Evolutionary conservation across 1,284 basidiomycete species (phyloP).

Genomic region (Pseudozyma pruni): DNA sequence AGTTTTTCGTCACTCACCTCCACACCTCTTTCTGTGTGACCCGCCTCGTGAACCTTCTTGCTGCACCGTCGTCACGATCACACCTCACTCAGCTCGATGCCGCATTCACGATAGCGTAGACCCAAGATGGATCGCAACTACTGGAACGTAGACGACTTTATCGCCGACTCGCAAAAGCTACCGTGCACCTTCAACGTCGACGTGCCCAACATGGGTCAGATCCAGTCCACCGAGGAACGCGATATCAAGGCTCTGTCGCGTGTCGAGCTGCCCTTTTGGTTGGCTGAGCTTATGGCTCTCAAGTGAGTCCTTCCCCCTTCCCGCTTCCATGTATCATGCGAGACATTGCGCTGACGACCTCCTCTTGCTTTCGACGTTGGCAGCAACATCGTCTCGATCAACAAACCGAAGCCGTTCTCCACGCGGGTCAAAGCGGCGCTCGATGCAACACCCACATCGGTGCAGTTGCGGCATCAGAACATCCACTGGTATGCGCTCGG

Average conservation of each 20-base stretch:
- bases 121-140: slow-evolving; percentile 60
- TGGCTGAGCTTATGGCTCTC: slow-evolving; percentile 62
- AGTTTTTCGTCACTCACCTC: too few species aligned
- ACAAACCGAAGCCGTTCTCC: slow-evolving; percentile 59
- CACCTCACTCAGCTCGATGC: neutral
- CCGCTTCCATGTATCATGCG: too few species aligned
- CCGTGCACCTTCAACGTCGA: slow-evolving; percentile 62
- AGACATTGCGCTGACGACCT: neutral
- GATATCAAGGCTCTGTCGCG: slow-evolving; percentile 58
- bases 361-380: neutral
- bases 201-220: slow-evolving; percentile 64
- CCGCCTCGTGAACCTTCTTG: too few species aligned
- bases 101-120: neutral
- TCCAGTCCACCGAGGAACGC: slow-evolving; percentile 54
- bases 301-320: slow-evolving; percentile 50
- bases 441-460: slow-evolving; percentile 58
- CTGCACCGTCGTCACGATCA: too few species aligned
- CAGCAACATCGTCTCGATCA: slow-evolving; percentile 60
- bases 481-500: slow-evolving; percentile 65
- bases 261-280: slow-evolving; percentile 65
- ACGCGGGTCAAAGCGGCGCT: slow-evolving; percentile 60
- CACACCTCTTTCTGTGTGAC: too few species aligned
- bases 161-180: slow-evolving; percentile 58
- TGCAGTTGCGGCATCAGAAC: slow-evolving; percentile 58
- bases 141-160: slow-evolving; percentile 62